These are phyloP conservation scores for Psilocybe cyanescens DNA, from an alignment of 768 basidiomycete species.

Conservation along the genomic window DNA sequence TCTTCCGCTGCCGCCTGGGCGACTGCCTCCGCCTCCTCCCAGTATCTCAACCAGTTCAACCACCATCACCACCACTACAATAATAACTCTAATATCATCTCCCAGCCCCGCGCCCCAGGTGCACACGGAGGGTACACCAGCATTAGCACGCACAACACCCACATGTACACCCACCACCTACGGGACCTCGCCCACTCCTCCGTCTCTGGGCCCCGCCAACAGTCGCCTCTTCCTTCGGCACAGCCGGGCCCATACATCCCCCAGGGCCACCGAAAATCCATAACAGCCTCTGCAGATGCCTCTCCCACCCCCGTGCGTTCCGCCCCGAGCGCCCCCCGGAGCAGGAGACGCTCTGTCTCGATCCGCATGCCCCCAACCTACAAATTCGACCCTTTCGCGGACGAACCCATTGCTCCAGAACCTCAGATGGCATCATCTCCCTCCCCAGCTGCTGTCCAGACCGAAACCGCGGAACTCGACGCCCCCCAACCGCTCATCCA, in stretches of 20 bases:
- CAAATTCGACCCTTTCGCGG: conserved; percentile 41
- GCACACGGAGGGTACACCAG: conserved; percentile 10
- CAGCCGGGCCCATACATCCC: not conserved
- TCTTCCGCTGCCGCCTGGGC: conserved; percentile 28
- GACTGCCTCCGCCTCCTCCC: conserved; percentile 12
- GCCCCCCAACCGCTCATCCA: not conserved
- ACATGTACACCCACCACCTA: conserved; percentile 29
- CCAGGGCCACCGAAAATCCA: too few relatives aligned
- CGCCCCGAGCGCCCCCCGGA: not conserved
- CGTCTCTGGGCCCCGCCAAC: not conserved
- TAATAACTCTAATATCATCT: conserved; percentile 16
- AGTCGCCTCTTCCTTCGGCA: not conserved
- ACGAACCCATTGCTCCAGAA: conserved; percentile 25
- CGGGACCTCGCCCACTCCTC: conserved; percentile 19
- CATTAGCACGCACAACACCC: conserved; percentile 30
- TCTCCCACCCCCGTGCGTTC: too few relatives aligned
- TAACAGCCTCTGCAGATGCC: too few relatives aligned
- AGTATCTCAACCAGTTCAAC: conserved; percentile 4
- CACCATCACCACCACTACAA: not conserved
- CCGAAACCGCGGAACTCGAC: not conserved
- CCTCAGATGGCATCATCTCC: not conserved
- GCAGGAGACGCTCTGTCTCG: conserved; percentile 22
- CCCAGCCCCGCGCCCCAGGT: conserved; percentile 7
- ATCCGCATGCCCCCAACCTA: conserved; percentile 28
- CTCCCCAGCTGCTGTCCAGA: not conserved